These are phyloP conservation scores for Macrocybe gigantea DNA, from an alignment of 768 basidiomycete species.

Conservation along the genomic window DNA sequence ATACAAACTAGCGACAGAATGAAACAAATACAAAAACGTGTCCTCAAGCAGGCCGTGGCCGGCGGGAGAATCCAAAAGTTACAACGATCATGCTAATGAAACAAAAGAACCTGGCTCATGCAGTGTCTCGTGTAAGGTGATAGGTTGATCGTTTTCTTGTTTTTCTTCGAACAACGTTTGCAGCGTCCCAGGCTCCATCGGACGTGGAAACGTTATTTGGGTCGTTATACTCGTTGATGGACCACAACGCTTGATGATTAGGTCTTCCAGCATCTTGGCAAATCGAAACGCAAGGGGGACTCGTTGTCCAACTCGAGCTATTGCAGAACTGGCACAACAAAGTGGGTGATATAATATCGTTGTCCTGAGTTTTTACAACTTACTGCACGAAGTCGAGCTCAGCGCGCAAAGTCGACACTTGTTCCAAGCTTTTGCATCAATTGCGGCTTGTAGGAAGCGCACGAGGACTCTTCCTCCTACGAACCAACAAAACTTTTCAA, in stretches of 20 bases:
- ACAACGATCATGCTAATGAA: conserved; percentile 18
- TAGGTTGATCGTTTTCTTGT: conserved; percentile 16
- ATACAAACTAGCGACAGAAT: too few species aligned
- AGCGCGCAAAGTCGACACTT: conserved; percentile 48
- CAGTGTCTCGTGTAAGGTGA: conserved; percentile 24
- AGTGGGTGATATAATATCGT: too few species aligned
- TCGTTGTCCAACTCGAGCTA: conserved; percentile 58
- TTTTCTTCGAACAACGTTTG: conserved; percentile 26
- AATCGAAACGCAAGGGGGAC: conserved; percentile 62
- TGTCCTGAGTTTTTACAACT: conserved; percentile 13
- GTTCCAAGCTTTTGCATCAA: conserved; percentile 52
- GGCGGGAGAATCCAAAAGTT: neutral
- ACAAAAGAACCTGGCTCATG: conserved; percentile 31
- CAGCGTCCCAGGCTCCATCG: conserved; percentile 21
- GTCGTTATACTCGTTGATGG: conserved; percentile 19
- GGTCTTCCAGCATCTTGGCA: conserved; percentile 50
- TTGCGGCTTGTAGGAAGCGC: conserved; percentile 59
- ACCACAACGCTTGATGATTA: conserved; percentile 33
- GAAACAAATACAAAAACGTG: too few species aligned
- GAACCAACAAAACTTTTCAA: conserved; percentile 61
- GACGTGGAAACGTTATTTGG: conserved; percentile 28
- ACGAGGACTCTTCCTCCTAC: conserved; percentile 59
- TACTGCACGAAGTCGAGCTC: conserved; percentile 71
- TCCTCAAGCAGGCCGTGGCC: too few species aligned
- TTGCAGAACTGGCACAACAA: conserved; percentile 37